Conservation (phyloP, 2,329 filamentous ascomycete genomes). For the Metarhizium rileyi region DNA sequence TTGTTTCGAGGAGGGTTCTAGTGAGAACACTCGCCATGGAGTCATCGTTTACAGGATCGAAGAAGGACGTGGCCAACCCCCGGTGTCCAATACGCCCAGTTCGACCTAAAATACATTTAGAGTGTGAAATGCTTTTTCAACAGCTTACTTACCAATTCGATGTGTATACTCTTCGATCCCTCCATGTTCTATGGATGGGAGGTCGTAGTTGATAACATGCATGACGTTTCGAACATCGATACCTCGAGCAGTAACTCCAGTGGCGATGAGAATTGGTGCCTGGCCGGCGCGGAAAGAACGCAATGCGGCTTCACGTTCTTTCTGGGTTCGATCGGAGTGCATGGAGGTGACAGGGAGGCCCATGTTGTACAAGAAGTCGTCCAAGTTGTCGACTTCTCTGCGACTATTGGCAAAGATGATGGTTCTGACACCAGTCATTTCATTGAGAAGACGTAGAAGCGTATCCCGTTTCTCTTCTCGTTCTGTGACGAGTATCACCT, state of each 20-base stretch:
- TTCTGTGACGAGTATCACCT: slow-evolving; percentile 62
- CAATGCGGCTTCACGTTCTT: slow-evolving; percentile 86
- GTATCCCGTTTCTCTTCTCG: slow-evolving; percentile 57
- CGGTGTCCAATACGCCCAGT: slow-evolving; percentile 87
- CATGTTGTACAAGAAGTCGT: slow-evolving; percentile 78
- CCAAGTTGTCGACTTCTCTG: slow-evolving; percentile 66
- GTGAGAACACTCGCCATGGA: slow-evolving; percentile 64
- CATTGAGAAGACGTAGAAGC: slow-evolving; percentile 62
- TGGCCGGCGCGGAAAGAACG: slow-evolving; percentile 69
- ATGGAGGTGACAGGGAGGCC: slow-evolving; percentile 79
- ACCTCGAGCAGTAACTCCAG: slow-evolving; percentile 77
- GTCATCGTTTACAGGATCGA: slow-evolving; percentile 60
- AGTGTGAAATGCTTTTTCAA: not conserved
- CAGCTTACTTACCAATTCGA: slow-evolving; percentile 62
- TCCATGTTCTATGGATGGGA: slow-evolving; percentile 65
- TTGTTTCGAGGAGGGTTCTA: slow-evolving; percentile 71
- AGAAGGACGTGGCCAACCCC: slow-evolving; percentile 84
- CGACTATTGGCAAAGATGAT: slow-evolving; percentile 88
- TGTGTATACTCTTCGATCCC: slow-evolving; percentile 92
- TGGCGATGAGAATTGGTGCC: slow-evolving; percentile 74
- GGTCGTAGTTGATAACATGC: slow-evolving; percentile 90
- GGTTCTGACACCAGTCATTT: slow-evolving; percentile 63
- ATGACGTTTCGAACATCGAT: slow-evolving; percentile 80
- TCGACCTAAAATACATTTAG: slow-evolving; percentile 47
- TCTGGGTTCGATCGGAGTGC: slow-evolving; percentile 77